Evolutionary conservation across 345 rosid genomes (phyloP).

Genomic region (Adansonia digitata): DNA sequence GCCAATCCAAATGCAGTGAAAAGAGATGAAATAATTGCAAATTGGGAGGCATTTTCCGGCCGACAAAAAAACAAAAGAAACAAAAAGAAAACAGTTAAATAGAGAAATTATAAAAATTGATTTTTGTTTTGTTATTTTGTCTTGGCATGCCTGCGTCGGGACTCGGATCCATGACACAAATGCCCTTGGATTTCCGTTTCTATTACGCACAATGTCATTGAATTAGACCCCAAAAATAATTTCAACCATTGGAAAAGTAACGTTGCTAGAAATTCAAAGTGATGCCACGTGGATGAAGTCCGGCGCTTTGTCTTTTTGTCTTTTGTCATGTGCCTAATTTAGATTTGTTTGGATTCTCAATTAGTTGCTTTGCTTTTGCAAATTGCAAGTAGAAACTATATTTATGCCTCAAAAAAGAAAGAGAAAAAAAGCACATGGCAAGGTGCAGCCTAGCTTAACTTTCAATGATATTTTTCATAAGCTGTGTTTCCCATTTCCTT

Average conservation of each 20-base stretch:
- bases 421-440: too few relatives aligned
- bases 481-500: too few relatives aligned
- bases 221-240: background rate
- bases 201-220: background rate
- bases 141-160: background rate
- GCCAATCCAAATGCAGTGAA: background rate
- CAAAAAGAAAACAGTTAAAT: background rate
- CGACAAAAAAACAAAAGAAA: background rate
- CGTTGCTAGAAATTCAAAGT: background rate
- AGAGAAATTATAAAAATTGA: background rate
- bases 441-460: too few relatives aligned
- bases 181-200: constrained; percentile 17
- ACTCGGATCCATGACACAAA: background rate
- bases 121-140: constrained; percentile 4
- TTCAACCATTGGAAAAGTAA: background rate
- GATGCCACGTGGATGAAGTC: constrained; percentile 24
- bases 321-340: background rate
- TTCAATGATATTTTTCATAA: too few relatives aligned
- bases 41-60: constrained; percentile 6
- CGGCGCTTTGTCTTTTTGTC: constrained; percentile 4
- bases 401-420: too few relatives aligned
- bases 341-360: background rate
- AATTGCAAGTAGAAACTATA: too few relatives aligned
- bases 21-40: background rate
- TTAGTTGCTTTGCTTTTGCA: too few relatives aligned